Base-by-base conservation (phyloP, 345 rosid species). In the Eucalyptus regnans region DNA sequence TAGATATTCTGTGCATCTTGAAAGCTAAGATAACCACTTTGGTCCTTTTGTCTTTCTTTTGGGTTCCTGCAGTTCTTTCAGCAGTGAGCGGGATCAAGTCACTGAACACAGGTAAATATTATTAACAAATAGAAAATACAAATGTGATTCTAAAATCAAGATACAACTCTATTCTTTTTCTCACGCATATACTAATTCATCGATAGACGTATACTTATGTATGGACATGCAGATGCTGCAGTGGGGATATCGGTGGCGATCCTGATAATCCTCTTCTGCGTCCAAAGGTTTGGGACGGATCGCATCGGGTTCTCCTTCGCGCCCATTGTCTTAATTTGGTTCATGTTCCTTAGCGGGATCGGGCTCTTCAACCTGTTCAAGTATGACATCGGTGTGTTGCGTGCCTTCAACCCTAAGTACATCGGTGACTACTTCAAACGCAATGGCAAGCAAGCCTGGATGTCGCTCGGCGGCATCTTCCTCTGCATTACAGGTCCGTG, bases 401-500 rank as follows among this genome's bases (percentile, higher is more conserved):
- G 95, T 41, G 98, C 98, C 49, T 88, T 96, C 80, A 95, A 95
- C 85, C 99, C 98, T 4, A 89, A 85, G 27, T 95, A 95, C 92
- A 94, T 95, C 9, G 52, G 94, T 2, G 51, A 91, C 27, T 97
- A 96, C 90, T 95, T 97, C 91, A 83, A 23, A 58, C 94, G 95
- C 81, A 94, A 91, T 13, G 95, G 96, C 29, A 93, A 88, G 88
- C 3, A 88, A 0, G 95, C 93, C 5, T 96, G 96, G 96, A 87
- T 93, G 7, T 97, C 99, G 0, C 96, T 97, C 1, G 98, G 99
- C 16, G 99, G 98, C 14, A 90, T 95, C 12, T 89, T 97, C 79
- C 93, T 96, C 25, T 94, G 95, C 91, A 93, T 97, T 13, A 97
- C 99, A 89, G 99, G 99, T 94, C 6, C 27, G 58, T 2, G 58